These are phyloP conservation scores for Quercus tomentella DNA, from an alignment of 331 rosid genomes.

Conservation along the genomic window DNA sequence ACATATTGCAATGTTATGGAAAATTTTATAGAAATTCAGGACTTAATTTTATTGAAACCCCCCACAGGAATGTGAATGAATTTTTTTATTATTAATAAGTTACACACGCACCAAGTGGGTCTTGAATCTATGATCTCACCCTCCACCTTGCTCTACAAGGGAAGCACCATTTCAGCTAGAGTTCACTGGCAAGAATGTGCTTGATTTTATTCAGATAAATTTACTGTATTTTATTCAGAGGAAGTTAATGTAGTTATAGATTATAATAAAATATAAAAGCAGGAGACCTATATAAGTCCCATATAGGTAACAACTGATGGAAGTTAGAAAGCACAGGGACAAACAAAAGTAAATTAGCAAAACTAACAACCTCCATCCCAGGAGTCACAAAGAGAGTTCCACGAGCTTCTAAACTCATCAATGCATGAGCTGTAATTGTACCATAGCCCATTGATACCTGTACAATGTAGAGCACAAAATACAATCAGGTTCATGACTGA, in stretches of 20 bases:
- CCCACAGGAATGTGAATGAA: not conserved
- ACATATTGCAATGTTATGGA: not conserved
- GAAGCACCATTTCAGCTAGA: too few relatives aligned
- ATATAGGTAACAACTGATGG: conserved; percentile 2
- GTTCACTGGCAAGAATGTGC: not conserved
- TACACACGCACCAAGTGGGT: too few relatives aligned
- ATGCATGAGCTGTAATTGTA: conserved; percentile 66
- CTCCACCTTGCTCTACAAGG: too few relatives aligned
- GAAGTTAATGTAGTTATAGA: not conserved
- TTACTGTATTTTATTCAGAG: not conserved
- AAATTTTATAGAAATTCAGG: not conserved
- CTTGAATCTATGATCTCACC: too few relatives aligned
- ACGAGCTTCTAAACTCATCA: conserved; percentile 89
- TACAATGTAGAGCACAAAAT: conserved; percentile 14
- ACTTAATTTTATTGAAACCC: not conserved
- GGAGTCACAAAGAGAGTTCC: conserved; percentile 88
- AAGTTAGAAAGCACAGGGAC: not conserved
- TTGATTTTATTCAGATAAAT: not conserved
- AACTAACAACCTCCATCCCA: conserved; percentile 77
- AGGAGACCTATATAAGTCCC: not conserved
- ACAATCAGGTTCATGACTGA: not conserved
- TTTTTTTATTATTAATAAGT: too few relatives aligned
- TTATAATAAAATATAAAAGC: not conserved
- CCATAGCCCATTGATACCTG: conserved; percentile 96
- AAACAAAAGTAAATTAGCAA: conserved; percentile 1